These are phyloP conservation scores for Leptodontidium sp. DNA, from an alignment of 2,329 filamentous ascomycete genomes.

Conservation along the genomic window DNA sequence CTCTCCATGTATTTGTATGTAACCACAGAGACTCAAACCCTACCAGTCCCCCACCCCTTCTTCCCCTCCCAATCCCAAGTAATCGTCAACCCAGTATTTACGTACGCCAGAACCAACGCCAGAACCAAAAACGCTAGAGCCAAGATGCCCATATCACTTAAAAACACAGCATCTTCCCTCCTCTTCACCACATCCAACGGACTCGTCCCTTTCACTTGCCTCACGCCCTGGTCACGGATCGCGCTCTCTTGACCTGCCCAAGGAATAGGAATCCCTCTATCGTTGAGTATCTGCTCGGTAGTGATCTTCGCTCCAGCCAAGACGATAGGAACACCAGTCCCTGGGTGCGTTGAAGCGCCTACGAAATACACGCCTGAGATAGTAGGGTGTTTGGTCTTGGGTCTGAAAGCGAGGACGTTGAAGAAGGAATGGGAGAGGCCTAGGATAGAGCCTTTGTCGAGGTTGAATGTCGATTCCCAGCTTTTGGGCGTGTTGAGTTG, in stretches of 20 bases:
- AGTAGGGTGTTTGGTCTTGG: slow-evolving; percentile 55
- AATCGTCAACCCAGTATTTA: slow-evolving; percentile 36
- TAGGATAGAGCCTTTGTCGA: slow-evolving; percentile 77
- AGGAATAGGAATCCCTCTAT: slow-evolving; percentile 33
- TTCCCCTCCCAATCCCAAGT: slow-evolving; percentile 37
- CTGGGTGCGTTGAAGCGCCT: slow-evolving; percentile 78
- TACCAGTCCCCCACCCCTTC: slow-evolving; percentile 35
- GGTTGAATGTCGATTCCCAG: slow-evolving; percentile 75
- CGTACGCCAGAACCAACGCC: slow-evolving; percentile 28
- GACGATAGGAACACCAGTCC: slow-evolving; percentile 78
- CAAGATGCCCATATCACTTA: slow-evolving; percentile 37
- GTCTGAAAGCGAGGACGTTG: slow-evolving; percentile 74
- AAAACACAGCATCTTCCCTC: slow-evolving; percentile 11
- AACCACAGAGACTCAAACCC: slow-evolving; percentile 7
- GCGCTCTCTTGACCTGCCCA: slow-evolving; percentile 33
- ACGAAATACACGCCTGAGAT: slow-evolving; percentile 72
- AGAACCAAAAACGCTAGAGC: slow-evolving; percentile 33
- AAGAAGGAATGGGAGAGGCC: slow-evolving; percentile 78
- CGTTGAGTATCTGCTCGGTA: slow-evolving; percentile 58
- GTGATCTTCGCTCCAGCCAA: slow-evolving; percentile 73
- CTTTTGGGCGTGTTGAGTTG: slow-evolving; percentile 69
- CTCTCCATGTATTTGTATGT: too few relatives aligned
- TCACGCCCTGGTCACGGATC: slow-evolving; percentile 34
- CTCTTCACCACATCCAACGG: slow-evolving; percentile 39
- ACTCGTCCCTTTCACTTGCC: slow-evolving; percentile 37